These are phyloP conservation scores for Pleoardoris graminearum DNA, from an alignment of 2,329 filamentous ascomycete species.

Conservation along the genomic window DNA sequence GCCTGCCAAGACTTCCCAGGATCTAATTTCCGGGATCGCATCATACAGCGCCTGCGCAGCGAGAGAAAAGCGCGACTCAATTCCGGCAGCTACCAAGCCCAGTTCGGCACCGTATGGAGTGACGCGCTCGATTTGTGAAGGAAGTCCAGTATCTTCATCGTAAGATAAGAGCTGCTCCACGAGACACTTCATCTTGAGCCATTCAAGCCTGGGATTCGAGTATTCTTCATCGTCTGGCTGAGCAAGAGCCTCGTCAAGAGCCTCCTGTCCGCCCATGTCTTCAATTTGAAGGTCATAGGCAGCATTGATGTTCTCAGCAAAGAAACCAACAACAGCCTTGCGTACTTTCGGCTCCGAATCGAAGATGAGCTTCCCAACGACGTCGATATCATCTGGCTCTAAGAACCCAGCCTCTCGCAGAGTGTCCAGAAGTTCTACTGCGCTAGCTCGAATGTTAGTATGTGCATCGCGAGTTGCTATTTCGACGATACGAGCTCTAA, in stretches of 20 bases:
- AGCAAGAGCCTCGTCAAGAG: constrained; percentile 73
- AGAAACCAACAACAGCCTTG: constrained; percentile 88
- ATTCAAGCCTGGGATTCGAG: constrained; percentile 74
- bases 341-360: constrained; percentile 83
- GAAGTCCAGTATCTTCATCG: constrained; percentile 68
- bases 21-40: constrained; percentile 74
- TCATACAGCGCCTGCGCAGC: constrained; percentile 86
- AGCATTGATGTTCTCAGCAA: constrained; percentile 83
- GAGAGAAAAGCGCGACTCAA: constrained; percentile 81
- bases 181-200: constrained; percentile 90
- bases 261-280: constrained; percentile 79
- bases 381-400: constrained; percentile 88
- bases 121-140: constrained; percentile 52
- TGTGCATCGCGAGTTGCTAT: constrained; percentile 90
- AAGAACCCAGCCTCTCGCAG: constrained; percentile 83
- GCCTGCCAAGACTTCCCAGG: constrained; percentile 86
- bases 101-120: constrained; percentile 46
- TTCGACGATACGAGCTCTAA: constrained; percentile 83
- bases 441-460: constrained; percentile 73
- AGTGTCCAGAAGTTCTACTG: constrained; percentile 79
- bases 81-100: constrained; percentile 61
- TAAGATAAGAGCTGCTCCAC: constrained; percentile 82
- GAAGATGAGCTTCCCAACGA: constrained; percentile 84
- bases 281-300: constrained; percentile 78
- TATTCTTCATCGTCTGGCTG: constrained; percentile 72